Evolutionary conservation across 768 basidiomycete genomes (phyloP), one percentile per base, ranked within the genome.

Genomic region (Termitomyces sp.): DNA sequence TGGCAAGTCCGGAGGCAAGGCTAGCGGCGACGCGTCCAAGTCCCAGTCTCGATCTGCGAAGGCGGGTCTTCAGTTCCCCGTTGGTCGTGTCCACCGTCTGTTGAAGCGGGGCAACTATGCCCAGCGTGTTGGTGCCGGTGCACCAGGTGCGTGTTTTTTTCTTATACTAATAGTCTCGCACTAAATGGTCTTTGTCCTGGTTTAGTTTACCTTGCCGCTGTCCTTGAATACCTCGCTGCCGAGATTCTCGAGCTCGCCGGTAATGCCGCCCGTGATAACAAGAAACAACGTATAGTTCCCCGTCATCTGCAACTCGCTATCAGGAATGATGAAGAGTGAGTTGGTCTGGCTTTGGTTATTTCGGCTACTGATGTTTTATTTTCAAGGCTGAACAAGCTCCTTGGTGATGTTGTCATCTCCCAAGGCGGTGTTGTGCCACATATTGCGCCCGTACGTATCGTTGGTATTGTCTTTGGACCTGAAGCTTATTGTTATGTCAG

Each of bases 221-320:
- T 94, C 63, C 86, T 95, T 60, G 94, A 94, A 76, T 93, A 96
- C 72, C 87, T 96, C 63, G 89, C 92, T 62, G 94, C 94, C 50
- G 94, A 96, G 75, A 94, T 96, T 73, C 88, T 96, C 65, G 94
- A 96, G 74, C 82, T 96, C 42, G 94, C 94, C 63, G 94, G 94
- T 45, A 91, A 91, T 67, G 91, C 91, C 15, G 91, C 88, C 34
- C 84, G 87, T 62, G 87, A 86, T 74, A 89, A 89, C 81, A 88
- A 92, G 83, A 91, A 95, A 81, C 88, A 91, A 67, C 93, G 94
- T 88, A 95, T 96, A 68, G 91, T 95, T 29, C 94, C 94, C 58
- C 87, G 94, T 69, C 94, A 96, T 77, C 75, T 96, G 53, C 94
- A 96, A 71, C 86, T 96, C 58, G 94, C 94, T 65, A 93, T 96